phyloP scores from a whole-genome alignment of 1,139 yeast genomes.

The Candida glucosophila region DNA sequence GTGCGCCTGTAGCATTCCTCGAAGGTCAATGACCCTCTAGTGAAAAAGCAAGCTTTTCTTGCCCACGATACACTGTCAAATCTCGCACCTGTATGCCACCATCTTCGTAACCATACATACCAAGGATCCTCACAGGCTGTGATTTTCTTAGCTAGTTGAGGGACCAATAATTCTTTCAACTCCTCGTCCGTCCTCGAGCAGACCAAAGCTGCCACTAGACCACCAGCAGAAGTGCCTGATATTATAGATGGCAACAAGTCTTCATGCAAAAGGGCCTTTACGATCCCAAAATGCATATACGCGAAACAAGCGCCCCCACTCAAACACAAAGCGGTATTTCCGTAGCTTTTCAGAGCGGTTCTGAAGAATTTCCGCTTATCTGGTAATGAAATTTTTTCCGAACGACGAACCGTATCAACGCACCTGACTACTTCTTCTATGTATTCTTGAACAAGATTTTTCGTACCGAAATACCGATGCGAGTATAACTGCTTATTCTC shows the following conservation, averaged over 20 bases:
- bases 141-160: slow-evolving; percentile 55
- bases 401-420: slow-evolving; percentile 34
- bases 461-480: slow-evolving; percentile 71
- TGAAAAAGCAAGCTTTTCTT: slow-evolving; percentile 56
- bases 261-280: slow-evolving; percentile 61
- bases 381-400: slow-evolving; percentile 25
- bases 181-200: slow-evolving; percentile 68
- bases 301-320: slow-evolving; percentile 81
- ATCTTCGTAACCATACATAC: slow-evolving; percentile 52
- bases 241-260: slow-evolving; percentile 60
- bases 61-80: slow-evolving; percentile 77
- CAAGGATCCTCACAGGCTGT: slow-evolving; percentile 68
- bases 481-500: slow-evolving; percentile 67
- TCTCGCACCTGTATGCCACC: slow-evolving; percentile 71
- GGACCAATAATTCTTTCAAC: slow-evolving; percentile 45
- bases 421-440: slow-evolving; percentile 44
- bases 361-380: slow-evolving; percentile 49
- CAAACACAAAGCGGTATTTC: slow-evolving; percentile 63
- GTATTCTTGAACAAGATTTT: slow-evolving; percentile 48
- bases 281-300: slow-evolving; percentile 69
- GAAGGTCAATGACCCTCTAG: slow-evolving; percentile 65
- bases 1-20: slow-evolving; percentile 61
- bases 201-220: slow-evolving; percentile 66
- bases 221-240: slow-evolving; percentile 81
- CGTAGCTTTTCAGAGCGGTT: slow-evolving; percentile 55